Base-by-base conservation (phyloP, 1,284 basidiomycete genomes). In the Cutaneotrichosporon sp. region DNA sequence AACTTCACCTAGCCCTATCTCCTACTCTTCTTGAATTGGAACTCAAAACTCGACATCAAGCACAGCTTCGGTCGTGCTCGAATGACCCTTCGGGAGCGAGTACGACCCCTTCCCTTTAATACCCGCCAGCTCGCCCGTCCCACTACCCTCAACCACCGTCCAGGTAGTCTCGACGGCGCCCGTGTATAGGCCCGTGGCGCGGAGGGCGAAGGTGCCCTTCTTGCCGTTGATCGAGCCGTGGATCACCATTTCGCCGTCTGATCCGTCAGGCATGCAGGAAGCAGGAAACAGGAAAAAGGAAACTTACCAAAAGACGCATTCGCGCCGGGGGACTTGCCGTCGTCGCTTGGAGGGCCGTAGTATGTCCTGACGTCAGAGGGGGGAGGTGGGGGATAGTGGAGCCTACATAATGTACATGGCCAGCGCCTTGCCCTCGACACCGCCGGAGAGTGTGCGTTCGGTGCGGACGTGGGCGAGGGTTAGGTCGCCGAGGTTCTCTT, bases 241-340 rank as follows among this genome's bases (percentile, higher is more conserved):
- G 21, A 56, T 21, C 38, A 56, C 38, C 36, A 40, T 42, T 38
- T 56, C 55, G 55, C 55, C 55, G 38, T 56, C 55, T 56, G 34
- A 13, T 5, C 31, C 34, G 51, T 53, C 16, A 53, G 49, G 22
- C 4, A 2, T 22, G 7, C 7, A 18, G 42, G 42, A 18, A 21
- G 10, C 13, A 18, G 42, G 14, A 46, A 13, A 46, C 7, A 4
- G n/a, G 42, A 46, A 7, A 13, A 7, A 47, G 8, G 49, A 13
- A 13, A 53, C 52, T 55, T 11, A 56, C 55, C 55, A 31, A 56
- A 56, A 36, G 55, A 40, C 18, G 38, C 38, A 13, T 11, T 4
- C 22, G 11, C 11, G 22, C 8, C 14, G 22, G 14, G 22, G 55
- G 36, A 38, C 8, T 4, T 4, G 26, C 6, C 11, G 11, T 10